These are phyloP conservation scores for Curvularia eragrostidis DNA, from an alignment of 2,329 filamentous ascomycete genomes.

Conservation along the genomic window DNA sequence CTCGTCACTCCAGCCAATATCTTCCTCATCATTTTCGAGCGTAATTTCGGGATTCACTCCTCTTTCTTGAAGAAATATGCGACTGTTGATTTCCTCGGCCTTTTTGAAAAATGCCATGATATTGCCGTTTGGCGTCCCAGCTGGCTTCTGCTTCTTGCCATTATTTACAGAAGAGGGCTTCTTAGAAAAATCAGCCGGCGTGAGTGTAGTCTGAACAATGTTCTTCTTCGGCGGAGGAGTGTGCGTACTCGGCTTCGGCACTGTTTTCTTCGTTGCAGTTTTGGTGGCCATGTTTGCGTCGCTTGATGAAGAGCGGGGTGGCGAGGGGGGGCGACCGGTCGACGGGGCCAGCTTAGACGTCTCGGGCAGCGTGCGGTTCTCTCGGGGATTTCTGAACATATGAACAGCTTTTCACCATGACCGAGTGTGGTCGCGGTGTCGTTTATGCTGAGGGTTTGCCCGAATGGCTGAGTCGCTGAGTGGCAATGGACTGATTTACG, in stretches of 20 bases:
- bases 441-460: not conserved
- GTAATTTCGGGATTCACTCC: slow-evolving; percentile 26
- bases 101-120: slow-evolving; percentile 64
- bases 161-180: slow-evolving; percentile 41
- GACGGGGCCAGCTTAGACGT: slow-evolving; percentile 52
- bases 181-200: slow-evolving; percentile 40
- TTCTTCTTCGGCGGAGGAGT: slow-evolving; percentile 31
- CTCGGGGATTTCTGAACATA: slow-evolving; percentile 65
- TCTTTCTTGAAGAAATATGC: slow-evolving; percentile 48
- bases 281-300: slow-evolving; percentile 33
- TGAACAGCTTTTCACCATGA: not conserved
- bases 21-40: slow-evolving; percentile 34
- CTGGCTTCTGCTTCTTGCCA: slow-evolving; percentile 49
- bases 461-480: slow-evolving; percentile 7
- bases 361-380: slow-evolving; percentile 50
- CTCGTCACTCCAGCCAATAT: slow-evolving; percentile 44
- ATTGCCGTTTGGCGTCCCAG: slow-evolving; percentile 56
- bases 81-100: slow-evolving; percentile 51
- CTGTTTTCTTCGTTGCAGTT: slow-evolving; percentile 30
- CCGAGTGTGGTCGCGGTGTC: not conserved
- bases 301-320: slow-evolving; percentile 46
- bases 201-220: slow-evolving; percentile 45
- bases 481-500: slow-evolving; percentile 4
- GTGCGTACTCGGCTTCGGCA: slow-evolving; percentile 22
- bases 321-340: slow-evolving; percentile 61